phyloP scores from a whole-genome alignment of 176 grass and related monocot species.

The Carex scoparia region DNA sequence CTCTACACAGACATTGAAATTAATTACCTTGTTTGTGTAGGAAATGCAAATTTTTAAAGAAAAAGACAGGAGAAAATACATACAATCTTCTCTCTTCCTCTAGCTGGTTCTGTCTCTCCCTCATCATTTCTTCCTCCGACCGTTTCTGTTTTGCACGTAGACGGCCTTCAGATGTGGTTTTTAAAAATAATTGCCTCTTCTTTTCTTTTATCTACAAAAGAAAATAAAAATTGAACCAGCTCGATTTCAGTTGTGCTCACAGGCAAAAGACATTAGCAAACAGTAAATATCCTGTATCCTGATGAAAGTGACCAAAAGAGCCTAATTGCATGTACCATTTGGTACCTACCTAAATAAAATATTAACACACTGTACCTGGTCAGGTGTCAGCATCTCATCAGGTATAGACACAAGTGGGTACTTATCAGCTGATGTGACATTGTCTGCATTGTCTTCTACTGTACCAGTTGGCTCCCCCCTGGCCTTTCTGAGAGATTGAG shows the following conservation, averaged over 20 bases:
- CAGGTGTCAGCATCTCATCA: slow-evolving; percentile 75
- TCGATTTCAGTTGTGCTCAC: background rate
- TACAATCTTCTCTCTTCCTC: slow-evolving; percentile 82
- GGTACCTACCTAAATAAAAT: background rate
- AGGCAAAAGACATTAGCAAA: background rate
- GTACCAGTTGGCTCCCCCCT: slow-evolving; percentile 71
- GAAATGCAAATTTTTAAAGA: slow-evolving; percentile 17
- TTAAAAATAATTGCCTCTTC: slow-evolving; percentile 82
- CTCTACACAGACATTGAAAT: slow-evolving; percentile 40
- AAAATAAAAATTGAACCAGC: background rate
- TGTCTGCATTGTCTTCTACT: slow-evolving; percentile 41
- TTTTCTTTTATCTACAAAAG: slow-evolving; percentile 85
- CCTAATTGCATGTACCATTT: background rate
- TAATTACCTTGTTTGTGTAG: slow-evolving; percentile 13
- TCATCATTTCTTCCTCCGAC: slow-evolving; percentile 74
- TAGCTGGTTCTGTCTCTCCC: slow-evolving; percentile 64
- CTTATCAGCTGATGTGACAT: slow-evolving; percentile 57
- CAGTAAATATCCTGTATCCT: background rate
- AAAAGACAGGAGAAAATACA: slow-evolving; percentile 30
- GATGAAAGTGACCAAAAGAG: background rate
- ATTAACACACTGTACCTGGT: slow-evolving; percentile 51
- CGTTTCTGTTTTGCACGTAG: slow-evolving; percentile 76
- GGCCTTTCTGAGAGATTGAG: slow-evolving; percentile 80
- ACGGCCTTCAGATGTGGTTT: slow-evolving; percentile 84
- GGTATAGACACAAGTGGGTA: slow-evolving; percentile 77